Evolutionary conservation across 1,284 basidiomycete species (phyloP), one percentile per base, ranked within the genome.

Genomic region (Somion occarium): DNA sequence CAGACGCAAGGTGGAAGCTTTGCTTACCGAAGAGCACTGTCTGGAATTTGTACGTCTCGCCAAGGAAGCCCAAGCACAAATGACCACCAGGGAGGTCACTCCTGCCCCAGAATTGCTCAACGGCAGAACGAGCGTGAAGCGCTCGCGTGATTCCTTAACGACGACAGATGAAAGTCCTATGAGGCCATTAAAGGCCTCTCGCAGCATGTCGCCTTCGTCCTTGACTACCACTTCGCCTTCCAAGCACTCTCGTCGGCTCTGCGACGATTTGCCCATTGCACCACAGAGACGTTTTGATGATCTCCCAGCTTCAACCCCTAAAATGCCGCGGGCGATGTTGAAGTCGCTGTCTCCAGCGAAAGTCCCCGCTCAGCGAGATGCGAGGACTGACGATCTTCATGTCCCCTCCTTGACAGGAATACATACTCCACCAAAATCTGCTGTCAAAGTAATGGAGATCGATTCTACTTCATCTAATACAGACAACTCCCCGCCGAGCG

Each of bases 11-110:
- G 56, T 55, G 12, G 27, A 48, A n/a, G 51, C 34, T 2, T 50
- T 62, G 15, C 49, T 64, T 13, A 63, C 65, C 15, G 60, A 62
- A 41, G 60, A 61, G 37, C 54, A 58, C 27, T 61, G 60, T 49
- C 24, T 53, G 26, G 55, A 64, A 13, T 61, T 67, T 50, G 27
- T 64, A 34, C 51, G 46, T 22, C 38, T 63, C 12, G 60, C 62
- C 20, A 51, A 53, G 45, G 51, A 54, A 39, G 55, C 56, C 43
- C 46, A 50, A 19, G 43, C 45, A 19, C 60, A 67, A 52, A 48
- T 62, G 57, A 20, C 34, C 11, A 38, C 20, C 38, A 54, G 19
- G 49, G 34, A 25, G 30, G 30, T 7, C 30, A 7, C 30, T 34
- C 30, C 30, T 34, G 7, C 30, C 15, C 53, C 50, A 26, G 41